Evolutionary conservation across 805 yeast species (phyloP).

Genomic region (Starmerella floris): DNA sequence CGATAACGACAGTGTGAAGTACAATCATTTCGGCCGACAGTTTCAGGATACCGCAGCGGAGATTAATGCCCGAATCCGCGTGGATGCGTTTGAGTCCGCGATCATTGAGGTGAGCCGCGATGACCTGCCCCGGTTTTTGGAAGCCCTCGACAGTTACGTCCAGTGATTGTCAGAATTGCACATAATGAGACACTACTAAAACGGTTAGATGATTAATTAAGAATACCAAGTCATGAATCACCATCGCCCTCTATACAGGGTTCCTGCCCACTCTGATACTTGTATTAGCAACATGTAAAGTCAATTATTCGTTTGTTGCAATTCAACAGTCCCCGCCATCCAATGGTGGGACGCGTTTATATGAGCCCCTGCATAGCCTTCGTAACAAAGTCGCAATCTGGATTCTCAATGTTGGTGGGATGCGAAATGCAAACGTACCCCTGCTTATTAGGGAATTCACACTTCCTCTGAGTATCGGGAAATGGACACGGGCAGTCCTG

Average conservation of each 20-base stretch:
- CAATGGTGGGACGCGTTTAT: no score
- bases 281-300: no score
- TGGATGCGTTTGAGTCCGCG: slow-evolving; percentile 90
- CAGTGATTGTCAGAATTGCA: no score
- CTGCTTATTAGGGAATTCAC: slow-evolving; percentile 54
- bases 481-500: slow-evolving; percentile 82
- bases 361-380: slow-evolving; percentile 47
- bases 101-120: slow-evolving; percentile 81
- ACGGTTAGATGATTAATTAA: no score
- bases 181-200: not conserved
- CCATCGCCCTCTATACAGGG: no score
- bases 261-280: no score
- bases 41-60: slow-evolving; percentile 76
- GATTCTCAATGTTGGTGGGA: slow-evolving; percentile 43
- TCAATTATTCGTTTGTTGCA: no score
- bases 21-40: slow-evolving; percentile 75
- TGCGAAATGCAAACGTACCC: slow-evolving; percentile 72
- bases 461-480: slow-evolving; percentile 72
- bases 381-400: slow-evolving; percentile 74
- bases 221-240: no score
- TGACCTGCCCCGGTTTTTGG: slow-evolving; percentile 77
- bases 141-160: slow-evolving; percentile 44
- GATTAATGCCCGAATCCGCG: slow-evolving; percentile 77
- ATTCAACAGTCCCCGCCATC: no score
- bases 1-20: slow-evolving; percentile 16